These are phyloP conservation scores for Anthracocystis panici-leucophaei DNA, from an alignment of 1,284 basidiomycete genomes.

Conservation along the genomic window DNA sequence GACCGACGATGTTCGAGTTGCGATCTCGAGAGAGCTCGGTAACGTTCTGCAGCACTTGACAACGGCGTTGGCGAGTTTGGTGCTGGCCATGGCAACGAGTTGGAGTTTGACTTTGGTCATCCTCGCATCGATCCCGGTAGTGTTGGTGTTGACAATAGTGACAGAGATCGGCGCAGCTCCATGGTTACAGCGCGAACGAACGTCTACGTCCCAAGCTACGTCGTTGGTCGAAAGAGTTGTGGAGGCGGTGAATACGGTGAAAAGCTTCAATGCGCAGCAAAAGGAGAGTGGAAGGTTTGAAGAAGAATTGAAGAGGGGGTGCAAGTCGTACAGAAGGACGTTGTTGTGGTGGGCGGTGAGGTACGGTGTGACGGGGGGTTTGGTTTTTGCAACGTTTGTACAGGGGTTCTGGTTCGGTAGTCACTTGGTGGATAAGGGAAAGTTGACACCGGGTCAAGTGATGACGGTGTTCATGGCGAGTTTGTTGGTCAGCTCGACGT, in stretches of 20 bases:
- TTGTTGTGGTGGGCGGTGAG: slow-evolving; percentile 82
- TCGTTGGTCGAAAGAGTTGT: slow-evolving; percentile 84
- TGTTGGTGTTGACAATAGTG: slow-evolving; percentile 78
- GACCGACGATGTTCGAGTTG: slow-evolving; percentile 90
- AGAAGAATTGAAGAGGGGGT: slow-evolving; percentile 73
- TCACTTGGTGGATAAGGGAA: slow-evolving; percentile 82
- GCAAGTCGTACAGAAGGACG: slow-evolving; percentile 72
- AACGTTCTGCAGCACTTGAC: slow-evolving; percentile 83
- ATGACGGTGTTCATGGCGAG: slow-evolving; percentile 98
- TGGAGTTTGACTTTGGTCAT: slow-evolving; percentile 90
- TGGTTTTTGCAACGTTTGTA: slow-evolving; percentile 91
- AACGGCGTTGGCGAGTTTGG: slow-evolving; percentile 82
- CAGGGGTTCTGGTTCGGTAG: slow-evolving; percentile 97
- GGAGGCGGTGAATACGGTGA: slow-evolving; percentile 87
- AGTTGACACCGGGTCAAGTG: slow-evolving; percentile 79
- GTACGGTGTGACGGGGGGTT: slow-evolving; percentile 76
- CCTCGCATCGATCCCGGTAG: slow-evolving; percentile 86
- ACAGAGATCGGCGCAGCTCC: slow-evolving; percentile 76
- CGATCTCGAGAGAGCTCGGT: slow-evolving; percentile 82
- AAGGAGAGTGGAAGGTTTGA: slow-evolving; percentile 75
- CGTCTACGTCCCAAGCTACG: slow-evolving; percentile 78
- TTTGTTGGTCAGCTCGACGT: slow-evolving; percentile 84
- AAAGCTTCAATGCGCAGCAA: slow-evolving; percentile 88
- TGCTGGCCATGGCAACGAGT: slow-evolving; percentile 83
- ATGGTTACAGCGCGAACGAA: slow-evolving; percentile 78